Conservation (phyloP, 2,329 filamentous ascomycete species). For the Mollisiaceae sp. region DNA sequence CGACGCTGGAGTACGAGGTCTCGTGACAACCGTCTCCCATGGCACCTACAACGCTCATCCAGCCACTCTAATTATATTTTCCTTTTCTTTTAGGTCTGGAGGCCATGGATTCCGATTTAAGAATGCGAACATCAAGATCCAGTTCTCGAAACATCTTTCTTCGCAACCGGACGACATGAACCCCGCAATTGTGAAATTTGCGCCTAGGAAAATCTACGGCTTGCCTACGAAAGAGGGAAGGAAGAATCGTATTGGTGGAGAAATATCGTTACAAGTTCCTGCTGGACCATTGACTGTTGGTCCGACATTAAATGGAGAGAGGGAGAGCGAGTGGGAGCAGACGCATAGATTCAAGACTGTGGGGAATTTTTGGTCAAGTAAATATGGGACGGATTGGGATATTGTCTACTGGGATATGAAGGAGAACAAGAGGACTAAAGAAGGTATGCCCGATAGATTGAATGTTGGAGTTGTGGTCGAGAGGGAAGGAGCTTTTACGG, state of each 20-base stretch:
- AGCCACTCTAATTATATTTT: conserved; percentile 24
- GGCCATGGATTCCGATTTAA: conserved; percentile 29
- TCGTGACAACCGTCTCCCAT: conserved; percentile 27
- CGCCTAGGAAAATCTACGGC: conserved; percentile 30
- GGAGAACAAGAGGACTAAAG: conserved; percentile 27
- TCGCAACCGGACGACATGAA: not conserved
- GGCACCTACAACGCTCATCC: conserved; percentile 25
- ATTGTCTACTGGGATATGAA: conserved; percentile 29
- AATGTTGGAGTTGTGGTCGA: conserved; percentile 23
- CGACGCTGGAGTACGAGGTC: conserved; percentile 26
- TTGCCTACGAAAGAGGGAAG: conserved; percentile 19
- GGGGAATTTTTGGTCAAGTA: conserved; percentile 29
- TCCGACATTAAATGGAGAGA: conserved; percentile 9
- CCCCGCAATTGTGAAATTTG: conserved; percentile 24
- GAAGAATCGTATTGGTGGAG: conserved; percentile 19
- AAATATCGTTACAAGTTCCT: conserved; percentile 25
- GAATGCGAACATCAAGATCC: conserved; percentile 27
- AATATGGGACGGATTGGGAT: conserved; percentile 26
- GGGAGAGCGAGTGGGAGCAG: conserved; percentile 23
- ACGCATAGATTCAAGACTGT: conserved; percentile 21
- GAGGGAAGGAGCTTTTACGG: conserved; percentile 24
- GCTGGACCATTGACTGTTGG: conserved; percentile 23
- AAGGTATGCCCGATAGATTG: conserved; percentile 29
- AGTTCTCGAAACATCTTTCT: conserved; percentile 21
- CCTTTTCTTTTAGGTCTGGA: conserved; percentile 40